Evolutionary conservation across 345 rosid species (phyloP), one percentile per base, ranked within the genome.

Genomic region (Rhodamnia argentea): DNA sequence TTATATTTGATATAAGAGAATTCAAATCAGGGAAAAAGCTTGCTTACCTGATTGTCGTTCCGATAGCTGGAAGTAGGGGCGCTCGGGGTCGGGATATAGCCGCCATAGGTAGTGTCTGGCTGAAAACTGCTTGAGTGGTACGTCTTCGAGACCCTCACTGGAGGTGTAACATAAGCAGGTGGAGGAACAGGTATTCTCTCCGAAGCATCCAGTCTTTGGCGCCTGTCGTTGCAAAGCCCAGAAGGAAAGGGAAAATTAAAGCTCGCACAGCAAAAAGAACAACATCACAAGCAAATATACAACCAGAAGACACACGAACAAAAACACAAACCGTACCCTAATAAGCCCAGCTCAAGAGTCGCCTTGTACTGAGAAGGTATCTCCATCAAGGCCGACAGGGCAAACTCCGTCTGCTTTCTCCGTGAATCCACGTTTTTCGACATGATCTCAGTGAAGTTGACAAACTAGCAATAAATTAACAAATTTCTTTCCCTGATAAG

Each of bases 371-470:
- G 92, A 86, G 92, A 70, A 76, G 94, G 94, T 87, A 92, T 92
- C 76, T 92, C 94, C 94, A 92, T 92, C 89, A 92, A 85, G 15
- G 93, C 87, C 3, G 92, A 85, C 24, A 92, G 91, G 87, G 93
- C 92, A 86, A 92, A 92, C 50, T 92, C 94, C 8, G 89, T 87
- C 87, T 92, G 89, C 88, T 89, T 92, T 84, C 91, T 88, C 18
- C 82, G 29, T 70, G 86, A 52, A 84, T 86, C 85, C 50, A 83
- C 84, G 60, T 87, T 87, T 86, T 90, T 92, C 42, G 90, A 54
- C 94, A 92, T 92, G 86, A 92, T 92, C 56, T 90, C 92, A 11
- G 92, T 92, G 75, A 91, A 92, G 81, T 92, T 92, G n/a, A 92
- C 94, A 87, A 92, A 92, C 94, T 92, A 75, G 32, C 58, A 83